A percentile compares a stretch with the other conserved stretches of the same genome.
These are phyloP conservation scores for Obba rivulosa DNA, from an alignment of 768 basidiomycete species.

Conservation along the genomic window DNA sequence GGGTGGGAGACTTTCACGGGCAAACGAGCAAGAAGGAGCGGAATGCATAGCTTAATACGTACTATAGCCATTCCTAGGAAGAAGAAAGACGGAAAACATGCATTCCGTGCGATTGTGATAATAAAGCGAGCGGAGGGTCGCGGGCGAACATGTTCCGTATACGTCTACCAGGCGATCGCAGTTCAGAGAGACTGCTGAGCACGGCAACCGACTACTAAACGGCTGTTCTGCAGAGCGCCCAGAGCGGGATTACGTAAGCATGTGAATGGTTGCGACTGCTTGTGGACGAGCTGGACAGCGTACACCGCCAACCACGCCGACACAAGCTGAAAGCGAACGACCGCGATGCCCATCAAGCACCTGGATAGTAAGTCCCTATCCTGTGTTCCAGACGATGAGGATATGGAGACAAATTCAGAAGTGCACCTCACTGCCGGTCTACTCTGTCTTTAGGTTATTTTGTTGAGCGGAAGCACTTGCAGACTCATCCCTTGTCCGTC, in stretches of 20 bases:
- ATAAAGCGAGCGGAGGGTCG: not conserved
- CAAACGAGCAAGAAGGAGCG: too few relatives aligned
- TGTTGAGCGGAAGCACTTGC: slow-evolving; percentile 81
- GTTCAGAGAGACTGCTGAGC: too few relatives aligned
- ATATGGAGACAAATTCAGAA: not conserved
- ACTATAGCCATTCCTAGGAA: too few relatives aligned
- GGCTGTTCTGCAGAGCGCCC: too few relatives aligned
- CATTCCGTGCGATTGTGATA: not conserved
- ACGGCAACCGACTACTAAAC: too few relatives aligned
- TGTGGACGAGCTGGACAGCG: not conserved
- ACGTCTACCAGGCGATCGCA: too few relatives aligned
- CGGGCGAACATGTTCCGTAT: too few relatives aligned
- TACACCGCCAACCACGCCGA: not conserved
- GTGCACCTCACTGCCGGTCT: slow-evolving; percentile 2
- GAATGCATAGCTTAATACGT: too few relatives aligned
- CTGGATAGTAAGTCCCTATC: slow-evolving; percentile 58
- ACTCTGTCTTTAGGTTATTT: slow-evolving; percentile 58
- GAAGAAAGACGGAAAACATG: not conserved
- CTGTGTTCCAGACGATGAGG: slow-evolving; percentile 5
- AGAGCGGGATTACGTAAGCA: not conserved
- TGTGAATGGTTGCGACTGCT: not conserved
- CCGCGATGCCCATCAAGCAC: slow-evolving; percentile 74
- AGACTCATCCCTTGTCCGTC: slow-evolving; percentile 73
- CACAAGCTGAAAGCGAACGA: not conserved
- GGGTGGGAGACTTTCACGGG: too few relatives aligned